Base-by-base conservation (phyloP, 2,329 filamentous ascomycete species). In the Neoscytalidium dimidiatum region DNA sequence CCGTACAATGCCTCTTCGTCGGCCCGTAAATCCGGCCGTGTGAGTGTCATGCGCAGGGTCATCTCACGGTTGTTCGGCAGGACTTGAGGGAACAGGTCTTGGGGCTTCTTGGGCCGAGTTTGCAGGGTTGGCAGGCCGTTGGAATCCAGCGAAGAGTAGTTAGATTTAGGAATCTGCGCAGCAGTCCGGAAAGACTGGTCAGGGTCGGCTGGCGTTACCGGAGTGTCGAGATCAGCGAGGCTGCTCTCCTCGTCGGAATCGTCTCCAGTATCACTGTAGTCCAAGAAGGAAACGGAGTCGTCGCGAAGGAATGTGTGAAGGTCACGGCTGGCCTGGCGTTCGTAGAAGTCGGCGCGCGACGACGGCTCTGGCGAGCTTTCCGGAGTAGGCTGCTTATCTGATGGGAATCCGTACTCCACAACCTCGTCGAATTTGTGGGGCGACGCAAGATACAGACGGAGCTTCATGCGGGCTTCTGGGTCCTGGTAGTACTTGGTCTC, bases 391-490 rank as follows among this genome's bases (percentile, higher is more conserved):
- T 43, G 60, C 49, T 53, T 56, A 38, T 53, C 82, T 0, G 89
- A 88, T 0, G 93, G 92, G 71, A 97, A 98, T 0, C 94, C 94
- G 77, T 96, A 97, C 74, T 96, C 92, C 61, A 98, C 86, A 1
- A 92, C 93, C 78, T 98, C 94, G 74, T 98, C 94, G 71, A 98
- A 98, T 74, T 96, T 97, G 70, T 96, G 92, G 0, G 94, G 91
- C 1, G 93, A 96, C 7, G 92, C 91, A 21, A 97, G 85, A 72
- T 94, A 97, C 6, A 92, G 88, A 13, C 93, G 88, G 21, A 98
- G 82, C 78, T 96, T 97, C 71, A 92, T 84, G 35, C 94, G 87
- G 43, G 94, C 92, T 74, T 96, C 92, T 0, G 93, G 92, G 71
- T 97, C 93, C 74, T 92, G 92, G 73, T 97, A 97, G 78, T 97